Base-by-base conservation (phyloP, 2,329 filamentous ascomycete genomes). In the Lasiodiplodia theobromae region DNA sequence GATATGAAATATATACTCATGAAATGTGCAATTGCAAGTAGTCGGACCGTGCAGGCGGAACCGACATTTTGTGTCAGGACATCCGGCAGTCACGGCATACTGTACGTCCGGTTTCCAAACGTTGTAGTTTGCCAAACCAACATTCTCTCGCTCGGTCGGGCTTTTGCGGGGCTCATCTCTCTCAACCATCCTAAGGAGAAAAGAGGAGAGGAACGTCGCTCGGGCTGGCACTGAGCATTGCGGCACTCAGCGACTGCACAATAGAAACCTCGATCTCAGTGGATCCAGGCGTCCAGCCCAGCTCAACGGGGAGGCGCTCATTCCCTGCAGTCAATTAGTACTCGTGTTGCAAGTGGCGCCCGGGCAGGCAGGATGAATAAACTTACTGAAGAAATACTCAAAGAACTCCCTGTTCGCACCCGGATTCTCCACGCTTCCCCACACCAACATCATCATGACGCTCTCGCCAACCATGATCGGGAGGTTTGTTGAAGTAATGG, bases 361-460 rank as follows among this genome's bases (percentile, higher is more conserved):
- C 16, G 1, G 1, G 11, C 16, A 16, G 25, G 51, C 23, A 31
- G 6, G 37, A 31, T 28, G 3, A 25, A n/a, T 16, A 63, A 4
- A 71, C 72, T 70, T 66, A 76, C 75, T 60, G 65, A 77, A 77
- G 21, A 76, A 70, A 11, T 74, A 67, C 53, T 74, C 73, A n/a
- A 77, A 65, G 47, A 64, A 75, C 0, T 72, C 67, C 28, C 75
- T 16, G 10, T 70, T 67, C 5, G 69, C 68, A 7, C 53, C 72
- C 18, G 69, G 69, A 0, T 70, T 71, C 40, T 58, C 57, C 1
- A 71, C 62, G 47, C 74, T 58, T 21, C 58, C 67, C n/a, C 76
- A 69, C 16, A 73, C n/a, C 21, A 62, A 49, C 47, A 69, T 66
- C 62, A 73, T 75, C n/a, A 71, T 65, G 0, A 71, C 69, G 10